A percentile compares a stretch with the other conserved stretches of the same genome.
Conservation (phyloP, 1,284 basidiomycete species). For the Cutaneotrichosporon arboriforme region DNA sequence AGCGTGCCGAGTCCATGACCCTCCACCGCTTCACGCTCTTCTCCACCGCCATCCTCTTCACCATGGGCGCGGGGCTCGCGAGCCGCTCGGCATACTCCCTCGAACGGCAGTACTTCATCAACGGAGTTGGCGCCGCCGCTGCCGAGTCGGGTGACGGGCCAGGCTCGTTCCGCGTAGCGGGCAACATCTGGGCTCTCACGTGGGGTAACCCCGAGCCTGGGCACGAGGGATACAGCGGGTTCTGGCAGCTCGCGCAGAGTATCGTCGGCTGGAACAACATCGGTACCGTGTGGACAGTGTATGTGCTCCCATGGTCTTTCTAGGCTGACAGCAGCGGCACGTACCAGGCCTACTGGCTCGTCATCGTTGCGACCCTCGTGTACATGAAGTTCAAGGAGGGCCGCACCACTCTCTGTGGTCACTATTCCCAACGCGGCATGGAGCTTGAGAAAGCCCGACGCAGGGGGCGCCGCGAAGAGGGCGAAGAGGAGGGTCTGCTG, state of each 20-base stretch:
- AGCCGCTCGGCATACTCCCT: conserved; percentile 64
- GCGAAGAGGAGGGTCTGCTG: conserved; percentile 21
- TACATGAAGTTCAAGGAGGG: conserved; percentile 59
- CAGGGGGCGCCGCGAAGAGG: conserved; percentile 17
- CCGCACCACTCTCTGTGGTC: conserved; percentile 36
- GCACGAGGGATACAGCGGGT: conserved; percentile 49
- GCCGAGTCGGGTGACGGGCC: conserved; percentile 76
- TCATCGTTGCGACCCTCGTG: conserved; percentile 57
- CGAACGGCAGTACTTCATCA: conserved; percentile 61
- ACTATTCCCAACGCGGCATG: conserved; percentile 19
- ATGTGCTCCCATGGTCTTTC: conserved; percentile 30
- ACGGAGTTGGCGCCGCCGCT: conserved; percentile 60
- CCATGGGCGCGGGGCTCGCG: conserved; percentile 83
- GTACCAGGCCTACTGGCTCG: conserved; percentile 70
- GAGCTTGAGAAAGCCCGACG: conserved; percentile 21
- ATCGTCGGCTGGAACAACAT: conserved; percentile 43
- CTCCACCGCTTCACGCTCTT: conserved; percentile 69
- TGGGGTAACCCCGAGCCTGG: conserved; percentile 65
- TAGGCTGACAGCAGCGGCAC: conserved; percentile 29
- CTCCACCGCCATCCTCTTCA: conserved; percentile 76
- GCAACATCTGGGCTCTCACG: conserved; percentile 76
- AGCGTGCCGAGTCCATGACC: conserved; percentile 36
- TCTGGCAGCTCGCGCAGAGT: conserved; percentile 23
- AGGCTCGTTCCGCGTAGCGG: conserved; percentile 68
- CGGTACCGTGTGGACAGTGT: conserved; percentile 58